phyloP scores from a whole-genome alignment of 768 basidiomycete genomes.

The Tulasnella sp. region DNA sequence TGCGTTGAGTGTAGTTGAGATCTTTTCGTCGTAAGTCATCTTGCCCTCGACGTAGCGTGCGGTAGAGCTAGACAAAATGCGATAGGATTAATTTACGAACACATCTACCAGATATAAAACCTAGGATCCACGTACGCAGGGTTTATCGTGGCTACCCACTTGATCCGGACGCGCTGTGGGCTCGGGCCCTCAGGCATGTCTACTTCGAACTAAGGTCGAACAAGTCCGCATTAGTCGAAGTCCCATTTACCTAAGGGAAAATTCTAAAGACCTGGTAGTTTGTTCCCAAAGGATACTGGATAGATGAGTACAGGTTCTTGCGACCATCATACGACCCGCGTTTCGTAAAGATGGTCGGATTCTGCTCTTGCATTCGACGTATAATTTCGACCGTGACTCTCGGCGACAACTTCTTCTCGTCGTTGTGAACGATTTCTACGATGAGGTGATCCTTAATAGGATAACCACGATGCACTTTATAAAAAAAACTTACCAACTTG shows the following conservation, averaged over 20 bases:
- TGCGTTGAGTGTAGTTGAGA: slow-evolving; percentile 50
- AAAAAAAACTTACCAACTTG: not conserved
- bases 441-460: not conserved
- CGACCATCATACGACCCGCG: slow-evolving; percentile 6
- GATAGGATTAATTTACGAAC: not conserved
- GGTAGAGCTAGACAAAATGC: slow-evolving; percentile 50
- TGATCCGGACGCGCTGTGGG: not conserved
- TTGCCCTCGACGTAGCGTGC: slow-evolving; percentile 51
- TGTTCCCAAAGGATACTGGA: slow-evolving; percentile 31
- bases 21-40: slow-evolving; percentile 64
- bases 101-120: not conserved
- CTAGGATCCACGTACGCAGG: not conserved
- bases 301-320: slow-evolving; percentile 15
- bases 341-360: not conserved
- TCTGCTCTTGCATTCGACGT: not conserved
- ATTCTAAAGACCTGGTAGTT: slow-evolving; percentile 42
- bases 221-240: not conserved
- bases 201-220: not conserved
- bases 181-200: not conserved
- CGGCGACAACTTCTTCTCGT: slow-evolving; percentile 66
- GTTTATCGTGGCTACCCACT: not conserved
- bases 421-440: slow-evolving; percentile 34
- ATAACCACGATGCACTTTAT: not conserved
- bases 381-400: slow-evolving; percentile 56
- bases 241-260: not conserved